Evolutionary conservation across 2,329 filamentous ascomycete species (phyloP).

Genomic region (Stachybotrys chartarum): DNA sequence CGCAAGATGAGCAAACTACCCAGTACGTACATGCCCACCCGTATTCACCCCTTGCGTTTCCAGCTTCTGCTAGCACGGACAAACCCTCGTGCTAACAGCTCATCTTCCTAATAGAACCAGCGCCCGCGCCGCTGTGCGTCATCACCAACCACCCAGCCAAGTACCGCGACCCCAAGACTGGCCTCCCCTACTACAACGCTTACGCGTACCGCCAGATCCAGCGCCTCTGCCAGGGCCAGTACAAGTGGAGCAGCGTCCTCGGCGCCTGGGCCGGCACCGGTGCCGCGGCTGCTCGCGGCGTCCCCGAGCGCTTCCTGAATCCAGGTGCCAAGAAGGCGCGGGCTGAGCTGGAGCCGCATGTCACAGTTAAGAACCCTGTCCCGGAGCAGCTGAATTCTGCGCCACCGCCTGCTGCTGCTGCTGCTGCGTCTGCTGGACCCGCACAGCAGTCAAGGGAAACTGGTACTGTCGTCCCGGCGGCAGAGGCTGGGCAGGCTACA

Average conservation of each 20-base stretch:
- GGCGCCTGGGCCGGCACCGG: constrained; percentile 75
- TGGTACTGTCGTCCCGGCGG: too few relatives aligned
- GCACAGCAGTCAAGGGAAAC: neutral
- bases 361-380: constrained; percentile 1
- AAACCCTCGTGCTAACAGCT: neutral
- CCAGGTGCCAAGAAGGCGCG: constrained; percentile 20
- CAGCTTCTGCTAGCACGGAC: neutral
- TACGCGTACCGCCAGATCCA: constrained; percentile 79
- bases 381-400: neutral
- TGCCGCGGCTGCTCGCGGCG: constrained; percentile 61
- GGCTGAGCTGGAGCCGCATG: constrained; percentile 4
- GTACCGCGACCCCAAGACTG: constrained; percentile 80
- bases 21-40: constrained; percentile 31
- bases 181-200: constrained; percentile 71
- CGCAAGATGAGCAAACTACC: constrained; percentile 50
- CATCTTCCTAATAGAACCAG: constrained; percentile 32
- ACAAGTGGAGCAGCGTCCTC: constrained; percentile 73
- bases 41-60: neutral
- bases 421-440: neutral
- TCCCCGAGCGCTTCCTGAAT: constrained; percentile 67
- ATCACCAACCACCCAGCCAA: constrained; percentile 77
- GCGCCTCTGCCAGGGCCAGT: constrained; percentile 63
- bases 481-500: too few relatives aligned
- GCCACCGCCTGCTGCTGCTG: neutral
- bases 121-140: constrained; percentile 56